Base-by-base conservation (phyloP, 192 early-diverging fungal species). In the Pilaira anomala region DNA sequence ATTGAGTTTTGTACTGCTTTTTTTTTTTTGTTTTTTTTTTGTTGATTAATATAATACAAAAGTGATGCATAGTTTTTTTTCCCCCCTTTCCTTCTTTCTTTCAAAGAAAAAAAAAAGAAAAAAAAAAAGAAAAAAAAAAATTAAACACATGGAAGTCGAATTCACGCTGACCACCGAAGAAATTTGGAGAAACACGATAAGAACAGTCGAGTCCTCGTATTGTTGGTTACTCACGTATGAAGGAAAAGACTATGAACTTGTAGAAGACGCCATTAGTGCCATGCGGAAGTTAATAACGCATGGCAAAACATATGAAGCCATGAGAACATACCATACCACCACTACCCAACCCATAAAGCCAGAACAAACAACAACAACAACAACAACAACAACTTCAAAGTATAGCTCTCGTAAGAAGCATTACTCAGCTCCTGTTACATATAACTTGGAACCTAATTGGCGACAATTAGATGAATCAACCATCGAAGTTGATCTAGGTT, bases 401-500 rank as follows among this genome's bases (percentile, higher is more conserved):
- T 11, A 40, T 40, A 18, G 12, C 13, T 13, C 4, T 46, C 19
- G 25, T 29, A 29, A 63, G 54, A 48, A 46, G 19, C 33, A 16
- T 40, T 11, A 45, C 9, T 28, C 7, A 22, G 8, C 25, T 0
- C 11, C 14, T 1, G 3, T 64, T 7, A 21, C 57, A 16, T 12
- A 21, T 21, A 41, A 50, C 21, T 41, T 11, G 26, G 36, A 16
- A 33, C 16, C 39, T 8, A 57, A 70, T 25, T 70, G 68, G 68
- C 14, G 22, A 8, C 40, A 60, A 25, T 11, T 63, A 13, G 58
- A 55, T 48, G 6, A 14, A 0, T 51, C 30, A 25, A 60, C 57
- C n/a, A 42, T 58, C 24, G 26, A 46, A 12, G 22, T 67, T 8
- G n/a, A 42, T 21, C 3, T 71, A 6, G 44, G 16, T 13, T 5